Conservation (phyloP, 1,284 basidiomycete species). For the Sporisorium iseilematis-ciliati region DNA sequence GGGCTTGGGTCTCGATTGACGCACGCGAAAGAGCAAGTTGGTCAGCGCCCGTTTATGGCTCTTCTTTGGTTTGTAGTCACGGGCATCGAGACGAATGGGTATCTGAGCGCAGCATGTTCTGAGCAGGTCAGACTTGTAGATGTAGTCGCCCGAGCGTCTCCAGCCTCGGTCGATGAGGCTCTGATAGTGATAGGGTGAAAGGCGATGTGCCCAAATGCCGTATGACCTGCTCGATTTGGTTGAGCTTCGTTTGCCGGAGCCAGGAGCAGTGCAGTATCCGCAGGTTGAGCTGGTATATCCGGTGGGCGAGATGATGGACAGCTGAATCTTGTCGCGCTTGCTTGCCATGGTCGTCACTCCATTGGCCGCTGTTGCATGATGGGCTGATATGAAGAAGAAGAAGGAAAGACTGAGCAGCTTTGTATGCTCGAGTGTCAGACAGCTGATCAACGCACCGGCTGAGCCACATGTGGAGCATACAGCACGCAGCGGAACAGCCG, state of each 20-base stretch:
- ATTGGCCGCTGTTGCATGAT: slow-evolving; percentile 4
- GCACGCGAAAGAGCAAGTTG: slow-evolving; percentile 50
- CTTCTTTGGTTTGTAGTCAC: slow-evolving; percentile 35
- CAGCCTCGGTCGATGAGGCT: slow-evolving; percentile 61
- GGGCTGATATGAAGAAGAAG: neutral
- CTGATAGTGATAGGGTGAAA: slow-evolving; percentile 61
- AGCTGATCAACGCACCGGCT: neutral
- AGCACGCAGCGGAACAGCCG: neutral
- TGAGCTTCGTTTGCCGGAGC: slow-evolving; percentile 62
- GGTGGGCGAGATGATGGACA: slow-evolving; percentile 70
- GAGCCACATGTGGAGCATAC: slow-evolving; percentile 3
- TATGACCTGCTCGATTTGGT: slow-evolving; percentile 69
- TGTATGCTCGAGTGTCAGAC: slow-evolving; percentile 5
- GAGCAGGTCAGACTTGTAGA: slow-evolving; percentile 65
- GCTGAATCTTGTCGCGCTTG: slow-evolving; percentile 17
- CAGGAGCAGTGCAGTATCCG: slow-evolving; percentile 71
- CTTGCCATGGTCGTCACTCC: slow-evolving; percentile 13
- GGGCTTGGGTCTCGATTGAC: slow-evolving; percentile 31
- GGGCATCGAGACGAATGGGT: slow-evolving; percentile 53
- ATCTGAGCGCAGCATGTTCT: slow-evolving; percentile 65
- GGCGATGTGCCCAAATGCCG: slow-evolving; percentile 64
- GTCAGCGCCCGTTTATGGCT: slow-evolving; percentile 50
- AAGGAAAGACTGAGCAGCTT: neutral
- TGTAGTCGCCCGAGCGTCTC: slow-evolving; percentile 61
- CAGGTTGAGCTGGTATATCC: slow-evolving; percentile 70